phyloP scores from a whole-genome alignment of 2,329 filamentous ascomycete genomes.

The Monilinia fructicola region DNA sequence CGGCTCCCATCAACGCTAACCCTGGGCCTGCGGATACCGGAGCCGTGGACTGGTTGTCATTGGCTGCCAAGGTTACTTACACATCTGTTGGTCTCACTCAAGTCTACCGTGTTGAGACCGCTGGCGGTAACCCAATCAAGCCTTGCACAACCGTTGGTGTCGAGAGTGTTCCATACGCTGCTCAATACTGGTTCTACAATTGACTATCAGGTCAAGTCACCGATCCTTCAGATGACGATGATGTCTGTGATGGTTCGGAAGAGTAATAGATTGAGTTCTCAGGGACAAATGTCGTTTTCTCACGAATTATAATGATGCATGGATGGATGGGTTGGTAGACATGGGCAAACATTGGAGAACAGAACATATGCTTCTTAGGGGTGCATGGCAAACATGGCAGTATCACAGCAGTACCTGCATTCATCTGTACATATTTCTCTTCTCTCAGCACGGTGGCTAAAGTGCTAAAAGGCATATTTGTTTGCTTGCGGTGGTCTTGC shows the following conservation, averaged over 20 bases:
- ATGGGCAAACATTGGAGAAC: not conserved
- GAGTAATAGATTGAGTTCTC: not conserved
- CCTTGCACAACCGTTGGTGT: constrained; percentile 28
- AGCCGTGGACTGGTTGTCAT: constrained; percentile 38
- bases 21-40: constrained; percentile 34
- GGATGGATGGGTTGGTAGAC: not conserved
- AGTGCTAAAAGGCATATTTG: not conserved
- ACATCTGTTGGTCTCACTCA: constrained; percentile 29
- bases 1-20: constrained; percentile 32
- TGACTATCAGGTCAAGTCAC: not conserved
- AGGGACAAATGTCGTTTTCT: not conserved
- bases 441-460: not conserved
- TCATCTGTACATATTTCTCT: constrained; percentile 7
- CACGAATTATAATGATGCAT: not conserved
- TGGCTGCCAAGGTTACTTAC: constrained; percentile 33
- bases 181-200: constrained; percentile 38
- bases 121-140: constrained; percentile 32
- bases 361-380: not conserved
- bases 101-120: constrained; percentile 40
- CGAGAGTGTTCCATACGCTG: constrained; percentile 35
- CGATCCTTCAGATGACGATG: not conserved
- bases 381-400: not conserved
- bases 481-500: not conserved
- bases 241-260: not conserved
- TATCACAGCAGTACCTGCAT: not conserved